These are phyloP conservation scores for Pichia sp. DNA, from an alignment of 1,139 yeast species.

Conservation along the genomic window DNA sequence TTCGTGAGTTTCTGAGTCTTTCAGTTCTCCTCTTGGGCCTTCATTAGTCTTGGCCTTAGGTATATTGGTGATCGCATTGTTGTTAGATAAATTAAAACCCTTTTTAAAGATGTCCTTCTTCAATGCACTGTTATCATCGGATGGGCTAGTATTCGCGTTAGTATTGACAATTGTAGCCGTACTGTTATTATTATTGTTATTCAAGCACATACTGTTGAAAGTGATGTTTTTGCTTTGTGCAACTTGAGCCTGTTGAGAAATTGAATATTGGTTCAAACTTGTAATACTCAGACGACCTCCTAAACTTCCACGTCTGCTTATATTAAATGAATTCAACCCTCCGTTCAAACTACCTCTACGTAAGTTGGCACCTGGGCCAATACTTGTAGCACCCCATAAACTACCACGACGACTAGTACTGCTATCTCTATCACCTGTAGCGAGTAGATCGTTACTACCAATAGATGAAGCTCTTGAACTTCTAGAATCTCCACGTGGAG, in stretches of 20 bases:
- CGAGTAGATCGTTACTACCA: slow-evolving; percentile 11
- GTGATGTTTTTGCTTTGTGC: background rate
- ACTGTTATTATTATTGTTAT: slow-evolving; percentile 1
- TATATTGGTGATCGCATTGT: background rate
- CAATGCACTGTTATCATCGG: slow-evolving; percentile 3
- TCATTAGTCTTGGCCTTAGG: background rate
- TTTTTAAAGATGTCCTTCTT: slow-evolving; percentile 21
- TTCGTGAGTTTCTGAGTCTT: slow-evolving; percentile 4
- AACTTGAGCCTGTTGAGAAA: slow-evolving; percentile 8
- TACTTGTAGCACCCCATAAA: slow-evolving; percentile 15
- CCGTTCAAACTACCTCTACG: slow-evolving; percentile 15
- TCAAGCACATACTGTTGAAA: background rate
- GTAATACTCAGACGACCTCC: slow-evolving; percentile 17
- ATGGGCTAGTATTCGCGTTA: too few species aligned
- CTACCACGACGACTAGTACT: slow-evolving; percentile 16
- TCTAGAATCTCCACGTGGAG: slow-evolving; percentile 13
- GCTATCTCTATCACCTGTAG: slow-evolving; percentile 7
- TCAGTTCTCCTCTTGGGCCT: slow-evolving; percentile 11
- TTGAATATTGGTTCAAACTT: slow-evolving; percentile 19
- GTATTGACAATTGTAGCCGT: background rate
- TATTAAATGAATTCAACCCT: slow-evolving; percentile 6
- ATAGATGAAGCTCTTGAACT: slow-evolving; percentile 19
- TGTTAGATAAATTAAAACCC: slow-evolving; percentile 15
- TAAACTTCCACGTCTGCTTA: slow-evolving; percentile 10
- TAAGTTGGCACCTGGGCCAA: slow-evolving; percentile 2